These are phyloP conservation scores for Penicillium sp. DNA, from an alignment of 2,329 filamentous ascomycete species.

Conservation along the genomic window DNA sequence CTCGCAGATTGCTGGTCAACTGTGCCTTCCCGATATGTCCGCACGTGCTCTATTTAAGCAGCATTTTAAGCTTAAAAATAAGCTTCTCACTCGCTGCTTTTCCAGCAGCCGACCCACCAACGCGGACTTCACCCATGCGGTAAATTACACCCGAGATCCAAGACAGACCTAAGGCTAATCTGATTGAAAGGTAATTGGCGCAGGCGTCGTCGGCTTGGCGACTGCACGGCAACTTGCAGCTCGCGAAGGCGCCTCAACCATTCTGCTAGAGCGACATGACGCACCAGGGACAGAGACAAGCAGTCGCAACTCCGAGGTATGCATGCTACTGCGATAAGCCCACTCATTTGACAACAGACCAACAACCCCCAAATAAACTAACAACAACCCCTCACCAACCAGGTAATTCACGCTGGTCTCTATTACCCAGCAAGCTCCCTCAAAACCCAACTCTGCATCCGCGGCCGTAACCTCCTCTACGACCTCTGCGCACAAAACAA, in stretches of 20 bases:
- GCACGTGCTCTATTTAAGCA: constrained; percentile 9
- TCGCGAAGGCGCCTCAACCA: constrained; percentile 60
- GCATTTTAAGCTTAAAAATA: not conserved
- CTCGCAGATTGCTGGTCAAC: constrained; percentile 5
- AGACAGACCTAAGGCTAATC: not conserved
- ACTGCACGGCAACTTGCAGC: constrained; percentile 69
- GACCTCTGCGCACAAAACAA: constrained; percentile 64
- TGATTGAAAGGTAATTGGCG: constrained; percentile 57
- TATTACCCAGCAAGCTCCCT: constrained; percentile 77
- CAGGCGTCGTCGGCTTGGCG: constrained; percentile 74
- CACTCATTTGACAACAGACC: not conserved
- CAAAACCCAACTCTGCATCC: constrained; percentile 80
- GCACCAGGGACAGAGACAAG: constrained; percentile 80
- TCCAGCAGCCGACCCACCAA: constrained; percentile 40
- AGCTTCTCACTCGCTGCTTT: constrained; percentile 34
- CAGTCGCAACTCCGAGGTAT: constrained; percentile 80
- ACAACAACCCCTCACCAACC: not conserved
- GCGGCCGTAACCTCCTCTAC: constrained; percentile 75
- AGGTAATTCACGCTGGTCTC: constrained; percentile 91
- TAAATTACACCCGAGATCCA: constrained; percentile 20
- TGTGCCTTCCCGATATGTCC: constrained; percentile 11
- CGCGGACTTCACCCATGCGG: constrained; percentile 63
- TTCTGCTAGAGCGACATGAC: constrained; percentile 77
- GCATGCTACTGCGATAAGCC: not conserved
- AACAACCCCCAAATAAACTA: not conserved